phyloP scores from a whole-genome alignment of 345 rosid species.

The Melastoma malabathricum region DNA sequence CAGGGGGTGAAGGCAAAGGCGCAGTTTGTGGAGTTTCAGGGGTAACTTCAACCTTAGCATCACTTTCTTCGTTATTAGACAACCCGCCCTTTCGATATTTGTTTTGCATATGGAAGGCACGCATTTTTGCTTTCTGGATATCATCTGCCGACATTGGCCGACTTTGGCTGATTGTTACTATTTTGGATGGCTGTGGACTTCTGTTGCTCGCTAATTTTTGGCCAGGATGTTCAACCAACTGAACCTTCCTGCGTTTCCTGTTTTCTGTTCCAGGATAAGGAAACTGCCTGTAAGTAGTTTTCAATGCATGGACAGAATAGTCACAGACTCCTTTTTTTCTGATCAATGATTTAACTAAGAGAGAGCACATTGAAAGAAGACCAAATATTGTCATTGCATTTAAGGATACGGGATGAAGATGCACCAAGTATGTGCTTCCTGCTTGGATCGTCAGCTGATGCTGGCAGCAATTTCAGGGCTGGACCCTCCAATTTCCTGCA shows the following conservation, averaged over 20 bases:
- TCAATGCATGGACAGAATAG: too few relatives aligned
- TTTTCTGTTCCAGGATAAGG: slow-evolving; percentile 72
- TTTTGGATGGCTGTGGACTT: slow-evolving; percentile 48
- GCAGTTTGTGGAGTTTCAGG: slow-evolving; percentile 21
- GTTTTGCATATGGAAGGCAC: slow-evolving; percentile 69
- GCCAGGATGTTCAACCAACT: slow-evolving; percentile 95
- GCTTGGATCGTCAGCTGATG: slow-evolving; percentile 60
- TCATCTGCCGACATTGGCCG: slow-evolving; percentile 99
- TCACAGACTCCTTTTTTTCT: too few relatives aligned
- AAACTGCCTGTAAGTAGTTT: background rate
- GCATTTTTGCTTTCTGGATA: slow-evolving; percentile 95
- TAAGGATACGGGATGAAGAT: slow-evolving; percentile 75
- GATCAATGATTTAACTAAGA: background rate
- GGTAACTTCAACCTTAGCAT: slow-evolving; percentile 25
- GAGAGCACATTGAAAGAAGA: background rate
- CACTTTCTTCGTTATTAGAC: slow-evolving; percentile 29
- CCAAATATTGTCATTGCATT: slow-evolving; percentile 1
- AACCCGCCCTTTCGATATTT: slow-evolving; percentile 49
- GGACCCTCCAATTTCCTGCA: slow-evolving; percentile 57
- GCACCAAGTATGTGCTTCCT: slow-evolving; percentile 58
- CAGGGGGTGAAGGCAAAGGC: slow-evolving; percentile 17
- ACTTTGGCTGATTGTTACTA: slow-evolving; percentile 39
- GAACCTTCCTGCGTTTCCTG: slow-evolving; percentile 84
- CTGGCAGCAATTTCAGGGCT: slow-evolving; percentile 53
- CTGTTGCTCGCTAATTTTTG: slow-evolving; percentile 55